Percentiles rank a stretch among this genome's conserved stretches.
These are phyloP conservation scores for Kwoniella heveanensis DNA, from an alignment of 768 basidiomycete species.

Conservation along the genomic window DNA sequence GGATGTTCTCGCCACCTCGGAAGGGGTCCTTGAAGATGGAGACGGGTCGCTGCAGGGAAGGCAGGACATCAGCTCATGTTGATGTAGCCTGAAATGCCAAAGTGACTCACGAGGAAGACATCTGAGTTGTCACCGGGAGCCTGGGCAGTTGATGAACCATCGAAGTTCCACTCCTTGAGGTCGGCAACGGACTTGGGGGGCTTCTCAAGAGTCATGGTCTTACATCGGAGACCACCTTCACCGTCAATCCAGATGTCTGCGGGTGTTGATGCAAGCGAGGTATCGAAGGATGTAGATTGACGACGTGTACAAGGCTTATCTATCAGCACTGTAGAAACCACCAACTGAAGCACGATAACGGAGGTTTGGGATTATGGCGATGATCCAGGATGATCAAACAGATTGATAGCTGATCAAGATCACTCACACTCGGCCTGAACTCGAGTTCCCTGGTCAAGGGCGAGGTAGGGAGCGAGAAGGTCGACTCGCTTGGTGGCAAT, in stretches of 20 bases:
- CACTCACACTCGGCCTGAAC: conserved; percentile 76
- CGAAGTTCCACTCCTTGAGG: conserved; percentile 98
- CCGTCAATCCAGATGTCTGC: conserved; percentile 98
- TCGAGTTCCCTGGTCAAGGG: conserved; percentile 85
- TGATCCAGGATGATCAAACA: conserved; percentile 1
- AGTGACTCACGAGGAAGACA: conserved; percentile 71
- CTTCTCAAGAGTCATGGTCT: conserved; percentile 93
- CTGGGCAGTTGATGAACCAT: conserved; percentile 96
- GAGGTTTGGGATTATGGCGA: neutral
- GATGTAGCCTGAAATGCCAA: too few relatives aligned
- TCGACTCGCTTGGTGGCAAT: conserved; percentile 60
- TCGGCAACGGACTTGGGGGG: conserved; percentile 83
- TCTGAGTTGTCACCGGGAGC: conserved; percentile 95
- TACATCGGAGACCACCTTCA: conserved; percentile 88
- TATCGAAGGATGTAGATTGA: neutral
- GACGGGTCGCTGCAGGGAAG: conserved; percentile 66
- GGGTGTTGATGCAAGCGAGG: neutral
- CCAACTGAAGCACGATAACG: neutral
- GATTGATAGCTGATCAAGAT: neutral
- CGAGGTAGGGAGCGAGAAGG: conserved; percentile 84
- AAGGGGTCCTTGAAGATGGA: conserved; percentile 99
- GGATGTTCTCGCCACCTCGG: conserved; percentile 97
- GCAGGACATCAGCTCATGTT: too few relatives aligned
- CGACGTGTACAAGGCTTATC: neutral
- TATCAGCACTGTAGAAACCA: neutral